Base-by-base conservation (phyloP, 2,329 filamentous ascomycete genomes). In the Leptographium flavum region DNA sequence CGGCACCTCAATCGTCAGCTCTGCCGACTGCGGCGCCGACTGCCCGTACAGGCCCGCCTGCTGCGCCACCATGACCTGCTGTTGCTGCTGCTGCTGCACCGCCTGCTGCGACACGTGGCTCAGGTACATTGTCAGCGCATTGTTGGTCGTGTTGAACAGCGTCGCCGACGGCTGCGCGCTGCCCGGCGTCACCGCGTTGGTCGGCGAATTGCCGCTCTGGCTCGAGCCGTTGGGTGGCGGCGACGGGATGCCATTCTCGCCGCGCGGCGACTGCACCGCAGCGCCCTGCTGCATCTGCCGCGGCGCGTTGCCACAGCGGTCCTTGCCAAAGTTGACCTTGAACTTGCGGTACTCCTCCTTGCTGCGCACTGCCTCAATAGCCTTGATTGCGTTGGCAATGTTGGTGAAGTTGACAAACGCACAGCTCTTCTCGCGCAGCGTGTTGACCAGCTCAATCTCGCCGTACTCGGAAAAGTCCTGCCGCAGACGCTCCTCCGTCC, bases 401-500 rank as follows among this genome's bases (percentile, higher is more conserved):
- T 98, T 98, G 60, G 92, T 98, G 63, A 98, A 98, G 69, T 98
- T 98, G 62, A 98, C 92, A 61, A 98, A 98, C 0, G 92, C 92
- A 63, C 92, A 98, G 68, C 88, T 95, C 79, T 98, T 98, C 71
- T 98, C 92, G 45, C 92, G 82, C 49, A 98, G 70, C 15, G 92
- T 85, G 66, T 98, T 98, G 51, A 98, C 87, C 52, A 98, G 71
- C 67, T 98, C 92, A 57, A 98, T 96, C 65, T 98, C 92, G 53
- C 92, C 92, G 57, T 86, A 96, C 61, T 96, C 90, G 30, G 88
- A 85, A 63, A 98, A 98, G 65, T 98, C 92, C 62, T 95, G 87
- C 58, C 88, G 81, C 55, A 98, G 70, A 48, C 90, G 84, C 55
- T 98, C 92, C 68, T 98, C 92, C 4, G 83, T 93, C 88, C 90